Conservation (phyloP, 2,329 filamentous ascomycete genomes). For the Fusarium metavorans region DNA sequence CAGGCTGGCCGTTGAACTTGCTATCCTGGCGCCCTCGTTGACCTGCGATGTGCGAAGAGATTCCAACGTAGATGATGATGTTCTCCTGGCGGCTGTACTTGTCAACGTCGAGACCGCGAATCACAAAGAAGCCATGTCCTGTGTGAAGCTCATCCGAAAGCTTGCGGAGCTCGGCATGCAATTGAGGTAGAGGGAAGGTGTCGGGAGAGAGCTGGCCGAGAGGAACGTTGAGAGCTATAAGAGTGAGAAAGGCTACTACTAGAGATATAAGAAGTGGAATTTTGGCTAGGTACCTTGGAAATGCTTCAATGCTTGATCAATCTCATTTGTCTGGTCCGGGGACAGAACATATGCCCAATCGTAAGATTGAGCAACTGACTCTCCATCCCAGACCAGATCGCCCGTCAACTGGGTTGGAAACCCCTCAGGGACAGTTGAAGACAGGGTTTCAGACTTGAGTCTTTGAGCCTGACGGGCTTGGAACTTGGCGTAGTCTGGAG, state of each 20-base stretch:
- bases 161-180: slow-evolving; percentile 62
- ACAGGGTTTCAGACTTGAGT: not conserved
- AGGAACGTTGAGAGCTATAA: not conserved
- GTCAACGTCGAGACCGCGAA: slow-evolving; percentile 68
- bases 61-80: slow-evolving; percentile 69
- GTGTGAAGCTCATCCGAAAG: slow-evolving; percentile 67
- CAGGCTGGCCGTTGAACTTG: slow-evolving; percentile 56
- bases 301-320: slow-evolving; percentile 17
- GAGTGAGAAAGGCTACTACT: not conserved
- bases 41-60: slow-evolving; percentile 69
- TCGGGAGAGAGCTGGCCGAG: slow-evolving; percentile 54
- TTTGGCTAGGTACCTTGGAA: slow-evolving; percentile 7
- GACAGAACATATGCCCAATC: slow-evolving; percentile 22
- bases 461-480: not conserved
- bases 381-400: slow-evolving; percentile 32
- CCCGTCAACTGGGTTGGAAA: slow-evolving; percentile 15
- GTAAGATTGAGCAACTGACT: slow-evolving; percentile 12
- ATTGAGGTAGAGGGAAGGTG: slow-evolving; percentile 67
- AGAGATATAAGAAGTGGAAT: accelerated
- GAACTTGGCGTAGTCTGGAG: slow-evolving; percentile 26
- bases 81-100: slow-evolving; percentile 67
- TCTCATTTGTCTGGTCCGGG: slow-evolving; percentile 5
- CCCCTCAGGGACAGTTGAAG: slow-evolving; percentile 6
- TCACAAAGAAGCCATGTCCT: slow-evolving; percentile 71
- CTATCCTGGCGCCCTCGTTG: slow-evolving; percentile 66